Conservation (phyloP, 2,329 filamentous ascomycete species). For the Aspergillus eucalypticola region DNA sequence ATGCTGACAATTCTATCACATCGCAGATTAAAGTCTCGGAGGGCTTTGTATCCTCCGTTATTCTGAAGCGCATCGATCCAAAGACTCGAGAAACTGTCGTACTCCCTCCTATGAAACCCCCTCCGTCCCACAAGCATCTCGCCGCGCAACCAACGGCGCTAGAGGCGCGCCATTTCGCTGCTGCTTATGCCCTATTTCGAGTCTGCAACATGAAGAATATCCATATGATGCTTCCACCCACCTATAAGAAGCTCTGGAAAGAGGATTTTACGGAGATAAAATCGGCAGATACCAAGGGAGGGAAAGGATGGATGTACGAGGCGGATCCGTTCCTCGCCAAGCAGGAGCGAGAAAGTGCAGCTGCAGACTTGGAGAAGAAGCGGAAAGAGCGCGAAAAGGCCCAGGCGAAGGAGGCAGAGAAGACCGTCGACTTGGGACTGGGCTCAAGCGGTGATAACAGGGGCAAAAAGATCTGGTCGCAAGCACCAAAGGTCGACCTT, state of each 20-base stretch:
- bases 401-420: conserved; percentile 65
- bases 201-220: conserved; percentile 96
- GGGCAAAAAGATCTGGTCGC: conserved; percentile 74
- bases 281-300: conserved; percentile 74
- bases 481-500: conserved; percentile 89
- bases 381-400: conserved; percentile 66
- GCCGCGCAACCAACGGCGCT: conserved; percentile 75
- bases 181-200: conserved; percentile 85
- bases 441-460: conserved; percentile 38
- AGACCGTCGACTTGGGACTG: conserved; percentile 58
- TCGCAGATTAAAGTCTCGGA: conserved; percentile 65
- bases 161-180: conserved; percentile 90
- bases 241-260: conserved; percentile 89
- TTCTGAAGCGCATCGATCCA: conserved; percentile 68
- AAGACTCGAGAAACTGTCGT: conserved; percentile 78
- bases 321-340: conserved; percentile 87
- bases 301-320: conserved; percentile 85
- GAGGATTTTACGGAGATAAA: conserved; percentile 81
- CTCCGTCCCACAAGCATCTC: conserved; percentile 72
- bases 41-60: conserved; percentile 78
- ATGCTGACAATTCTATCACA: conserved; percentile 17
- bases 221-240: conserved; percentile 89
- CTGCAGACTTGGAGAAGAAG: conserved; percentile 75
- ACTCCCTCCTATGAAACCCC: conserved; percentile 80
- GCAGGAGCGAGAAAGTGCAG: conserved; percentile 76